Evolutionary conservation across 164 flowering plant genomes (phyloP).

Genomic region (Umbellularia californica): DNA sequence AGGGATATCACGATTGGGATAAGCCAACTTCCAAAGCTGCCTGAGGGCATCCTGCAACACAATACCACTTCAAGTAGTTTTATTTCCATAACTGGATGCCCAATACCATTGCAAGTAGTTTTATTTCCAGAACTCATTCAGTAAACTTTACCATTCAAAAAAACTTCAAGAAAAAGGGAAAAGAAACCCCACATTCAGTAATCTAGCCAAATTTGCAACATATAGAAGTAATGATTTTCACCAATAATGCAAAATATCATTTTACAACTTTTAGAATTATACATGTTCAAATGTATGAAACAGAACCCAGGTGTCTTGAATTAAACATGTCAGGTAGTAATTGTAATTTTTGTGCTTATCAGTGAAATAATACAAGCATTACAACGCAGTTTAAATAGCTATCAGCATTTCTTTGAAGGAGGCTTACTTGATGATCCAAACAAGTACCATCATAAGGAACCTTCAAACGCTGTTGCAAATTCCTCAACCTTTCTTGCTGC

Average conservation of each 20-base stretch:
- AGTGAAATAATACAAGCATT: background rate
- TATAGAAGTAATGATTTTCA: too few relatives aligned
- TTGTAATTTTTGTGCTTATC: background rate
- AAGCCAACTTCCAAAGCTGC: conserved; percentile 83
- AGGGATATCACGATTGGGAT: conserved; percentile 72
- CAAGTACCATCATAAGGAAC: conserved; percentile 82
- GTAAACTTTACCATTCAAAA: too few relatives aligned
- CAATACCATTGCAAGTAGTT: background rate
- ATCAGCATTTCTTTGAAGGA: background rate
- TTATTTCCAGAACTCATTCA: too few relatives aligned
- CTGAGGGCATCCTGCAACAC: conserved; percentile 77
- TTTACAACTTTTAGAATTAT: too few relatives aligned
- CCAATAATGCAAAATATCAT: too few relatives aligned
- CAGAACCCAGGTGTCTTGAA: too few relatives aligned
- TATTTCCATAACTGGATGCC: background rate
- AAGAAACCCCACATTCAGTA: too few relatives aligned
- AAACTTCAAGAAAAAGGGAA: too few relatives aligned
- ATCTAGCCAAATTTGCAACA: too few relatives aligned
- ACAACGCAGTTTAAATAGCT: background rate
- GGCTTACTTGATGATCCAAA: conserved; percentile 77
- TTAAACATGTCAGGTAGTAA: background rate
- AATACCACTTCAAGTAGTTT: conserved; percentile 1
- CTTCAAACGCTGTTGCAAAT: conserved; percentile 60
- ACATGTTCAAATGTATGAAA: too few relatives aligned
- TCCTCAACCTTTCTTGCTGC: conserved; percentile 74